Percentiles rank a stretch among this genome's conserved stretches.
phyloP scores from a whole-genome alignment of 495 filamentous ascomycete species.

The Penicillium waksmanii region DNA sequence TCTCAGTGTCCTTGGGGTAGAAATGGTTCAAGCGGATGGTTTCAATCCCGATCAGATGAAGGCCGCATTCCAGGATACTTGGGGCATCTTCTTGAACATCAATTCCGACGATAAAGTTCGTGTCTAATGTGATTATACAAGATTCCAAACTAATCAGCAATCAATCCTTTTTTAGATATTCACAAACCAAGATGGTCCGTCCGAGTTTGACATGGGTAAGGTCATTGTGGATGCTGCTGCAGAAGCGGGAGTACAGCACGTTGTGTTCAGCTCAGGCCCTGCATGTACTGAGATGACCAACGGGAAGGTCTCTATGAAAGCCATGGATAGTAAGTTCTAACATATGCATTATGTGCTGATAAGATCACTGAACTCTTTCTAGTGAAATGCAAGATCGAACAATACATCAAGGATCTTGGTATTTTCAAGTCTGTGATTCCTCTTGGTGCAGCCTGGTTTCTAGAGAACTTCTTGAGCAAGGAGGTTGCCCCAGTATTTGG shows the following conservation, averaged over 20 bases:
- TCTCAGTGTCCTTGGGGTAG: constrained; percentile 45
- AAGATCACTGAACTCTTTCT: neutral
- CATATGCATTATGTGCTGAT: neutral
- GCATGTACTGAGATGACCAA: constrained; percentile 22
- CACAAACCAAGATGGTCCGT: constrained; percentile 18
- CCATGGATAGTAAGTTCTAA: constrained; percentile 28
- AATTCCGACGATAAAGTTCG: constrained; percentile 36
- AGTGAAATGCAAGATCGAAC: constrained; percentile 33
- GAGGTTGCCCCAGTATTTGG: constrained; percentile 32
- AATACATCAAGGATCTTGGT: constrained; percentile 22
- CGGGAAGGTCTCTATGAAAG: constrained; percentile 25
- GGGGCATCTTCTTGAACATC: constrained; percentile 38
- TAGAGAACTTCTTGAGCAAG: constrained; percentile 31
- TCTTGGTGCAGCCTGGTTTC: constrained; percentile 29
- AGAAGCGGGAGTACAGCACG: constrained; percentile 27
- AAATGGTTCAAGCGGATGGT: constrained; percentile 49
- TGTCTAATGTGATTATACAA: neutral
- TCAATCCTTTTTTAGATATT: constrained; percentile 18
- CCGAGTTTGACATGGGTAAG: constrained; percentile 36
- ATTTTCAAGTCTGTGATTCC: constrained; percentile 27
- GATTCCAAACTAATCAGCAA: neutral
- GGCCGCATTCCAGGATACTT: constrained; percentile 28
- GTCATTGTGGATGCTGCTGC: constrained; percentile 30
- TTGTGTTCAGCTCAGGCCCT: constrained; percentile 30
- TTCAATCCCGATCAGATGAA: constrained; percentile 31